Percentiles rank a stretch among this genome's conserved stretches.
These are phyloP conservation scores for Aspergillus floridensis DNA, from an alignment of 2,329 filamentous ascomycete species.

Conservation along the genomic window DNA sequence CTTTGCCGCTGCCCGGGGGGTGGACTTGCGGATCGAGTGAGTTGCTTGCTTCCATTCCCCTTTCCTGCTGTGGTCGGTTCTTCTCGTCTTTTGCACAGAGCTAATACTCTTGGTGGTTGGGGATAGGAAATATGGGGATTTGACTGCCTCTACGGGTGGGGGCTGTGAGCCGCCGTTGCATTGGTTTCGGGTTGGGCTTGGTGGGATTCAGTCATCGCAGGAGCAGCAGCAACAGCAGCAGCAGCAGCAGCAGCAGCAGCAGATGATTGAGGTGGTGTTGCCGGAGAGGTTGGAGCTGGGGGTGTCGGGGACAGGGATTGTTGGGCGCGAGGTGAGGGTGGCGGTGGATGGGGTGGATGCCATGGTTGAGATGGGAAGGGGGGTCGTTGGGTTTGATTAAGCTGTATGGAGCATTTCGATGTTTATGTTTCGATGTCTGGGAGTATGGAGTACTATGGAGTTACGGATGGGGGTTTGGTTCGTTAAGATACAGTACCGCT, in stretches of 20 bases:
- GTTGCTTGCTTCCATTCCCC: background rate
- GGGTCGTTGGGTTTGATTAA: conserved; percentile 37
- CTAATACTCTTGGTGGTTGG: background rate
- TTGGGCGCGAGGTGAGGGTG: conserved; percentile 34
- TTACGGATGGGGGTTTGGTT: background rate
- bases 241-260: background rate
- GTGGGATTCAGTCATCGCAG: background rate
- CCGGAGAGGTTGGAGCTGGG: conserved; percentile 32
- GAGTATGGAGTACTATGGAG: too few species aligned
- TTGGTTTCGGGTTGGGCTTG: conserved; percentile 22
- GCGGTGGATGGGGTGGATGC: conserved; percentile 21
- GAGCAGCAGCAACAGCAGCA: background rate
- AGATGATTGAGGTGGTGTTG: conserved; percentile 28
- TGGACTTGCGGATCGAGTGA: conserved; percentile 37
- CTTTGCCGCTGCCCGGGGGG: conserved; percentile 18
- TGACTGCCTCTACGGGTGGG: conserved; percentile 11
- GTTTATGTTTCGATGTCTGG: too few species aligned
- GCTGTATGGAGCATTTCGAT: background rate
- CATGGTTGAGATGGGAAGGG: conserved; percentile 26
- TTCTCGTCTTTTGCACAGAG: background rate
- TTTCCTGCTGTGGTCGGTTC: too few species aligned
- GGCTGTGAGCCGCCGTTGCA: conserved; percentile 17
- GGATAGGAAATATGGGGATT: conserved; percentile 28
- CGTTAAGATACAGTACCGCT: too few species aligned
- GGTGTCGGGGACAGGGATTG: conserved; percentile 35